A percentile compares a stretch with the other conserved stretches of the same genome.
Conservation (phyloP, 2,329 filamentous ascomycete species). For the Cytospora chrysosperma region DNA sequence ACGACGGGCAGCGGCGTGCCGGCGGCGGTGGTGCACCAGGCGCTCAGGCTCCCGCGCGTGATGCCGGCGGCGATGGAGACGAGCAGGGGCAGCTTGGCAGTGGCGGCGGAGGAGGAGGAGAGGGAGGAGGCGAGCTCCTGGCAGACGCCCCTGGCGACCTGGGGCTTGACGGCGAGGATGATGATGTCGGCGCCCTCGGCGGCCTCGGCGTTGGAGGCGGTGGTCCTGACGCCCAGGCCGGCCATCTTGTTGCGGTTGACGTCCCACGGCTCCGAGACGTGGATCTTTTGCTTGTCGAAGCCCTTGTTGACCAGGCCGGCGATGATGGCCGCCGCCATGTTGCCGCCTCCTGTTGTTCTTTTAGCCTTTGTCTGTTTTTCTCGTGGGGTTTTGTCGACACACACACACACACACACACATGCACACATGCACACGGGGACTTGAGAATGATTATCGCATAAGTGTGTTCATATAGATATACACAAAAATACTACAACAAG, state of each 20-base stretch:
- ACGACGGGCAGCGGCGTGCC: conserved; percentile 44
- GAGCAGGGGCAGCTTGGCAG: conserved; percentile 40
- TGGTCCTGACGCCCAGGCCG: conserved; percentile 45
- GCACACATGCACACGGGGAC: too few species aligned
- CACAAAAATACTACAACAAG: too few species aligned
- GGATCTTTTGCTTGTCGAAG: conserved; percentile 41
- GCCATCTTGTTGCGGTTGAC: conserved; percentile 52
- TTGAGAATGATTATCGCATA: too few species aligned
- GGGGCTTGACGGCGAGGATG: conserved; percentile 52
- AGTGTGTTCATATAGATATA: not conserved
- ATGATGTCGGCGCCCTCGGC: conserved; percentile 44
- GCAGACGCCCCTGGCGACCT: conserved; percentile 48
- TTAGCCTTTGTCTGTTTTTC: not conserved
- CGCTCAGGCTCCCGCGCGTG: conserved; percentile 42
- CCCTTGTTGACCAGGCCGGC: conserved; percentile 46
- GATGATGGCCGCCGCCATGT: conserved; percentile 54
- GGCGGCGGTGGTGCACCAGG: conserved; percentile 41
- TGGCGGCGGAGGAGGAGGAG: conserved; percentile 13
- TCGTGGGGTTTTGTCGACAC: too few species aligned
- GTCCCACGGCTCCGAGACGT: conserved; percentile 51
- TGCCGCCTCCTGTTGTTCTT: conserved; percentile 43
- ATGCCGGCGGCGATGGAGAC: conserved; percentile 52
- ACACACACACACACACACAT: too few species aligned
- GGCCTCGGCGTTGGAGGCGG: conserved; percentile 46
- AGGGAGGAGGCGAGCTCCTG: conserved; percentile 45